Conservation (phyloP, 345 rosid genomes). For the Heritiera littoralis region DNA sequence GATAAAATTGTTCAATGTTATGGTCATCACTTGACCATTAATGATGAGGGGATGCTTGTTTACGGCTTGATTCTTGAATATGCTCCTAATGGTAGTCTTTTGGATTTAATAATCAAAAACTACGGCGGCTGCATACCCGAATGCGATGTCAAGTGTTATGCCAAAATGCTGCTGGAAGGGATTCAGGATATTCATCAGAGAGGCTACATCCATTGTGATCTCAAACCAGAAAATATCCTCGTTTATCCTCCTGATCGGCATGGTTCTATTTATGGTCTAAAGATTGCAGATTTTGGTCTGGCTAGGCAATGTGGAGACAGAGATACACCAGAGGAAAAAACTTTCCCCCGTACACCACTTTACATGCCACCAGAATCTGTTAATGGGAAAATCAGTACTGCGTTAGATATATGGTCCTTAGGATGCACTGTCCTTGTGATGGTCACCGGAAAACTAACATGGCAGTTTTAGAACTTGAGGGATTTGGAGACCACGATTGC, state of each 20-base stretch:
- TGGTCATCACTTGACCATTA: not conserved
- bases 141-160: not conserved
- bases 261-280: not conserved
- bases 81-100: not conserved
- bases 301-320: not conserved
- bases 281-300: not conserved
- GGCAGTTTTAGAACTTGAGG: not conserved
- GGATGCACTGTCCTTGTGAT: not conserved
- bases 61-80: not conserved
- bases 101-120: not conserved
- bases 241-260: not conserved
- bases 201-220: not conserved
- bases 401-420: not conserved
- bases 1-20: not conserved
- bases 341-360: not conserved
- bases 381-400: too few relatives aligned
- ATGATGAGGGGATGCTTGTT: not conserved
- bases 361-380: not conserved
- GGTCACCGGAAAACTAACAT: not conserved
- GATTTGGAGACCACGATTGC: not conserved
- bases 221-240: not conserved
- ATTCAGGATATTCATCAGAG: not conserved
- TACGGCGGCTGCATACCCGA: not conserved
- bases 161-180: not conserved
- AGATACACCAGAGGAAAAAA: not conserved